Evolutionary conservation across 306 rosid species (phyloP), one percentile per base, ranked within the genome.

Genomic region (Castanospermum australe): DNA sequence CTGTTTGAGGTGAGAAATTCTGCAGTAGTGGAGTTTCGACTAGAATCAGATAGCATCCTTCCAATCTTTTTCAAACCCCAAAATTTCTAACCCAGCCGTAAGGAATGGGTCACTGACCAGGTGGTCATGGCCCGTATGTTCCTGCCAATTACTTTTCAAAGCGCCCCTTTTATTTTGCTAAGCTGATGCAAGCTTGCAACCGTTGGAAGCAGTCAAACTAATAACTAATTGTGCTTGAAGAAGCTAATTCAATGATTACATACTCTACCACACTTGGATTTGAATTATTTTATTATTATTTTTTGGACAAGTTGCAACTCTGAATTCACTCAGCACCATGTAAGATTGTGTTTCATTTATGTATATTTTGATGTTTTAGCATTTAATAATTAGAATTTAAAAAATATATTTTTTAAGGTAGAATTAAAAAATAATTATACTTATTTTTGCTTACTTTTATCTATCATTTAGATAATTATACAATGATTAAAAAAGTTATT

Each of bases 81-180:
- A 74, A 63, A 21, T 68, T 82, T 86, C 84, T 69, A 39, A 60
- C 80, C 69, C 64, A 48, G 76, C 22, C 87, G 87, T 86, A 61
- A 45, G 85, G 47, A 67, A 76, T 20, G 81, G 81, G 85, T 56
- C 24, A 65, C 38, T 79, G 85, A 83, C 85, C 61, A 42, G 44
- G 28, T 68, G 30, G 71, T 60, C 24, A 3, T 35, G 18, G 44
- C 15, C 86, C 10, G 22, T 39, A n/a, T n/a, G n/a, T 66, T 30
- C 30, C 38, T 22, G n/a, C n/a, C n/a, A n/a, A n/a, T n/a, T n/a
- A n/a, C n/a, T n/a, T n/a, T n/a, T n/a, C n/a, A n/a, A n/a, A n/a
- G n/a, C n/a, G n/a, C n/a, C n/a, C n/a, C n/a, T n/a, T n/a, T n/a
- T n/a, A n/a, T n/a, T n/a, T 4, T 12, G 22, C 42, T 52, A 55